Evolutionary conservation across 441 rosid species (phyloP).

Genomic region (Manihot esculenta): DNA sequence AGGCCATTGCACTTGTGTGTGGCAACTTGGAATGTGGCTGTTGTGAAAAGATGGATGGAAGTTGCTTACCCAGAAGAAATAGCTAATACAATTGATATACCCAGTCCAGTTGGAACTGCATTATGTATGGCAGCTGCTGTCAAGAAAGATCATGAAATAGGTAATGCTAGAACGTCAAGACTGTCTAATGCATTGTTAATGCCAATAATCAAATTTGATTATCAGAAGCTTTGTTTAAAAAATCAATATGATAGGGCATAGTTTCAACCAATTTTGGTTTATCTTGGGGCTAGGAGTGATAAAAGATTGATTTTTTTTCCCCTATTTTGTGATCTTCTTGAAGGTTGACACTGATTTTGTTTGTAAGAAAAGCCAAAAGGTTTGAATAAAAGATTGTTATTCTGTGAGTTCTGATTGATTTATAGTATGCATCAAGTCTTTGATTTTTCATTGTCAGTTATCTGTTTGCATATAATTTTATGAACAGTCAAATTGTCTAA

Average conservation of each 20-base stretch:
- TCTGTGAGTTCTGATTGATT: too few species aligned
- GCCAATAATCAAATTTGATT: not conserved
- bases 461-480: too few species aligned
- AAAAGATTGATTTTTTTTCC: not conserved
- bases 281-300: not conserved
- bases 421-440: too few species aligned
- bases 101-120: constrained; percentile 86
- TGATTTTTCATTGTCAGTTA: too few species aligned
- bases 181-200: not conserved
- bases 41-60: constrained; percentile 92
- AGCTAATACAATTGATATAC: constrained; percentile 71
- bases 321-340: not conserved
- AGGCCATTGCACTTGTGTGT: constrained; percentile 96
- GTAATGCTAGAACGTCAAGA: constrained; percentile 45
- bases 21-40: constrained; percentile 88
- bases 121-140: constrained; percentile 91
- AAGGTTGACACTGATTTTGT: not conserved
- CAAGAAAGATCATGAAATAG: constrained; percentile 92
- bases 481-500: too few species aligned
- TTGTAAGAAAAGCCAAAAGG: not conserved
- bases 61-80: constrained; percentile 73
- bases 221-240: not conserved
- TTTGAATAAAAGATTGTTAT: too few species aligned
- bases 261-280: not conserved
- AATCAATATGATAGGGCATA: not conserved